A percentile compares a stretch with the other conserved stretches of the same genome.
phyloP scores from a whole-genome alignment of 2,329 filamentous ascomycete species.

The Alternaria consortialis region DNA sequence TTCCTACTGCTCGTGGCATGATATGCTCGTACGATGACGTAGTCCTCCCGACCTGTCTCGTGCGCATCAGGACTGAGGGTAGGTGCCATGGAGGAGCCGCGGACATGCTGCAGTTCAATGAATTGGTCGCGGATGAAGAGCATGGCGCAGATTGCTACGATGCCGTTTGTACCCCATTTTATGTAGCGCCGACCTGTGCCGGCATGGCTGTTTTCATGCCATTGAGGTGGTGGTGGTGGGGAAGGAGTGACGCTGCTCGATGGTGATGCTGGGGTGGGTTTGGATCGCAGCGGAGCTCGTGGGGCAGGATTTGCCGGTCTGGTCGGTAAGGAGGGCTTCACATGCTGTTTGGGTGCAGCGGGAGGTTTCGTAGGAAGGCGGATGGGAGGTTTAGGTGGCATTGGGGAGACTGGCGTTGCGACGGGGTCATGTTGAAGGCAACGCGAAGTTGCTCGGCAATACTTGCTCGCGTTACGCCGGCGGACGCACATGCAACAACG shows the following conservation, averaged over 20 bases:
- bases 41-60: conserved; percentile 51
- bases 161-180: conserved; percentile 22
- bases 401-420: conserved; percentile 6
- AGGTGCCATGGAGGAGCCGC: conserved; percentile 57
- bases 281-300: conserved; percentile 10
- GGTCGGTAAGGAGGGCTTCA: background rate
- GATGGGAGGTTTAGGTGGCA: conserved; percentile 39
- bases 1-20: background rate
- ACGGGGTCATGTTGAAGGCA: background rate
- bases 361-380: conserved; percentile 22
- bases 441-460: conserved; percentile 14
- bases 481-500: background rate
- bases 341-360: conserved; percentile 7
- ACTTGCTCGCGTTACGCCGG: conserved; percentile 13
- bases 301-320: conserved; percentile 1
- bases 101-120: conserved; percentile 49
- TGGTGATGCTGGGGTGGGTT: conserved; percentile 5
- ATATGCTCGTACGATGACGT: conserved; percentile 48
- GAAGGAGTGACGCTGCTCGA: conserved; percentile 8
- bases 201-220: conserved; percentile 13
- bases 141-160: conserved; percentile 26
- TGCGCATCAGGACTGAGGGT: conserved; percentile 55
- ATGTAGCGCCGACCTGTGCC: conserved; percentile 20
- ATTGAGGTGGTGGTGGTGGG: conserved; percentile 14
- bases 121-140: conserved; percentile 54